Conservation (phyloP, 768 basidiomycete species). For the Candolleomyces aberdarensis region DNA sequence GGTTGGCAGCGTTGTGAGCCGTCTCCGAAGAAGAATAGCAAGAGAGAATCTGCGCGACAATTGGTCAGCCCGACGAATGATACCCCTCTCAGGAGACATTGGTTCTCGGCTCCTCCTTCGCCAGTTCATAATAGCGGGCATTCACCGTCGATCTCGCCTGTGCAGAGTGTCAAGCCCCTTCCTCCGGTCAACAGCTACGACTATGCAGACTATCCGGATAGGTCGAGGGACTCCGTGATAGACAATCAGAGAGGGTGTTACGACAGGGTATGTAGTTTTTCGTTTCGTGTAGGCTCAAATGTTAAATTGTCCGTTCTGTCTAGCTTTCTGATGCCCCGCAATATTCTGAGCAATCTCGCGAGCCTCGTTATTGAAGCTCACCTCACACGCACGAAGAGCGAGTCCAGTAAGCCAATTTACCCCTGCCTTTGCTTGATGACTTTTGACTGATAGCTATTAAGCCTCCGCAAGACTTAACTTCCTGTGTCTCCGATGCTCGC, state of each 20-base stretch:
- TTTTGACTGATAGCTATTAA: not conserved
- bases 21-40: not conserved
- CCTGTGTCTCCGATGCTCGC: not conserved
- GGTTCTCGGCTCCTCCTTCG: not conserved
- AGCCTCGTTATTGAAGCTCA: not conserved
- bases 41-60: not conserved
- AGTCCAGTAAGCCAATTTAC: not conserved
- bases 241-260: not conserved
- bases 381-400: not conserved
- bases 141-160: not conserved
- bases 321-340: not conserved
- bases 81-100: not conserved
- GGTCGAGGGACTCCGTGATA: too few relatives aligned
- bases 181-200: not conserved
- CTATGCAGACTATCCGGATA: too few relatives aligned
- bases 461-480: constrained; percentile 3
- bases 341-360: not conserved
- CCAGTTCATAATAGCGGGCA: not conserved
- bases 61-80: not conserved
- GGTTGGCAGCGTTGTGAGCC: not conserved
- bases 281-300: not conserved
- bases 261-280: not conserved
- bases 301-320: not conserved
- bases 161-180: not conserved
- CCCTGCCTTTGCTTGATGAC: not conserved